Base-by-base conservation (phyloP, 768 basidiomycete genomes). In the Holtermanniella nyarrowii region DNA sequence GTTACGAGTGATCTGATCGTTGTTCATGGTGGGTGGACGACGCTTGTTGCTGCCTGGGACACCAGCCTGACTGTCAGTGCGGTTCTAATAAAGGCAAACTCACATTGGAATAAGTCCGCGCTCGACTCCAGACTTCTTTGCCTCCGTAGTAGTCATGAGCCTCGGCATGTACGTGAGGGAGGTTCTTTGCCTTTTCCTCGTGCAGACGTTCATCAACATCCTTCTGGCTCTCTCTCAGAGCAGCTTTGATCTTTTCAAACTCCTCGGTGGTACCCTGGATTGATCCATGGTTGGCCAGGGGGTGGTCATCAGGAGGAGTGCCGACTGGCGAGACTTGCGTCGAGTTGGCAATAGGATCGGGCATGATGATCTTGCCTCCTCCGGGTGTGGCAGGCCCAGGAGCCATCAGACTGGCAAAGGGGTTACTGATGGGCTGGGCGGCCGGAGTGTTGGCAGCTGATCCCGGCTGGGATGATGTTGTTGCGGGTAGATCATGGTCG, bases 91-190 rank as follows among this genome's bases (percentile, higher is more conserved):
- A 26, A 11, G 20, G n/a, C 21, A 39, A 14, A 72, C 83, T 59
- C 73, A 90, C 89, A 55, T 81, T 81, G 58, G 87, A 89, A 71
- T 89, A 95, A 0, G 89, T 93, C 64, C 89, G 77, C 16, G 84
- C 82, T 60, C 88, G 83, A 68, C 82, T 81, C 71, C 82, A 84
- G 3, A 82, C 77, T 65, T 93, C 85, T 42, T 77, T 78, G 18
- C 82, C 82, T 41, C 85, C 86, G 59, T 93, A 93, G 74, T 90
- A 90, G 7, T 80, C 79, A 21, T 81, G 77, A 7, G 88, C 81
- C 49, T 91, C 88, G 47, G 77, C 76, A 59, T 85, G 75, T 49
- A 78, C 77, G 27, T 61, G 58, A 1, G 72, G 72, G 5, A 70
- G 52, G 22, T 54, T 52, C 1, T 49, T 57, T 41, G 60, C 56